Evolutionary conservation across 2,329 filamentous ascomycete species (phyloP).

Genomic region (Pestalotiopsis sp.): DNA sequence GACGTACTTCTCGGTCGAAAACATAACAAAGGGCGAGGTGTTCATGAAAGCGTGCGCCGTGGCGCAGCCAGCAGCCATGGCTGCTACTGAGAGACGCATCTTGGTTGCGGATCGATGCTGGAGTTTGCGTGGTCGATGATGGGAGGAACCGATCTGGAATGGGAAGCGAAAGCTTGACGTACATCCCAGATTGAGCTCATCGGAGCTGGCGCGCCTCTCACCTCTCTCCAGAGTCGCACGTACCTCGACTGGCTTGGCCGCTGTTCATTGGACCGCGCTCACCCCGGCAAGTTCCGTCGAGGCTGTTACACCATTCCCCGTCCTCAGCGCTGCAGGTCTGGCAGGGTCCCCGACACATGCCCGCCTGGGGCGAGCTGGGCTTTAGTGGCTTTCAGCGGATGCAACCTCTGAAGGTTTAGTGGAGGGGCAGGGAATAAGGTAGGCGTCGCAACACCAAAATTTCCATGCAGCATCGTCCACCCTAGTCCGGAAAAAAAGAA

Average conservation of each 20-base stretch:
- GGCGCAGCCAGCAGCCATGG: slow-evolving; percentile 57
- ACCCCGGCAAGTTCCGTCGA: slow-evolving; percentile 8
- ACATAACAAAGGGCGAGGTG: slow-evolving; percentile 86
- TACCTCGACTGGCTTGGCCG: background rate
- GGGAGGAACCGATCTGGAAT: background rate
- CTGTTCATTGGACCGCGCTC: background rate
- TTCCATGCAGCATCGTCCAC: background rate
- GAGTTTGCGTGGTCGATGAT: background rate
- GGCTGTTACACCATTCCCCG: background rate
- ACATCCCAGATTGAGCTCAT: slow-evolving; percentile 12
- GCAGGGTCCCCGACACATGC: background rate
- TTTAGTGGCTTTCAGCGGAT: slow-evolving; percentile 9
- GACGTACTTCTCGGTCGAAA: slow-evolving; percentile 80
- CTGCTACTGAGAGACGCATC: slow-evolving; percentile 60
- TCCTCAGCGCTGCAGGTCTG: background rate
- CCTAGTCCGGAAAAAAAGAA: background rate
- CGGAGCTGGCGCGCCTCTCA: background rate
- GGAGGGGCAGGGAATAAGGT: background rate
- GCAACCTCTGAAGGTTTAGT: background rate
- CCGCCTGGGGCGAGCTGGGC: background rate
- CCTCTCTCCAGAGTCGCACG: background rate
- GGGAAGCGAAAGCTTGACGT: slow-evolving; percentile 9
- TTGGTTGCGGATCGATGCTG: background rate
- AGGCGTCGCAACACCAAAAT: background rate
- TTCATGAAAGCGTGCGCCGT: slow-evolving; percentile 76